Evolutionary conservation across 2,329 filamentous ascomycete species (phyloP).

Genomic region (Calonectria montana): DNA sequence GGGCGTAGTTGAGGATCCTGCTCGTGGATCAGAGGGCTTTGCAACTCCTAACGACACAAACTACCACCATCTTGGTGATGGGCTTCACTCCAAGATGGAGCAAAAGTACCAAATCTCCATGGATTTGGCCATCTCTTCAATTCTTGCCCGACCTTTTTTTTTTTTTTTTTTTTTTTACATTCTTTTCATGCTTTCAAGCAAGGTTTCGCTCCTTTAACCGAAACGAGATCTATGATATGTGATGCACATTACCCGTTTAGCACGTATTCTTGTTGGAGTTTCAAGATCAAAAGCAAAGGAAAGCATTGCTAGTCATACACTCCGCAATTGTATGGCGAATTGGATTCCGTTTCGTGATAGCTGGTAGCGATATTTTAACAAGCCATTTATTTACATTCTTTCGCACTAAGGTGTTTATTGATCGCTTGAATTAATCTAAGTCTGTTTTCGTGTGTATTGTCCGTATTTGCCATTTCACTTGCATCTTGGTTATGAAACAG

Average conservation of each 20-base stretch:
- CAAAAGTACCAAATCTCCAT: neutral
- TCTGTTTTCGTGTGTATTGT: neutral
- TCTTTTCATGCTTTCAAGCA: neutral
- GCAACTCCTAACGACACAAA: neutral
- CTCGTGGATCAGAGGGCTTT: neutral
- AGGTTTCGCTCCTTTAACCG: neutral
- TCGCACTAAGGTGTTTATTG: neutral
- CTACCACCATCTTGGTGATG: neutral
- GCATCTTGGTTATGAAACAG: conserved; percentile 52
- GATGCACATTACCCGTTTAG: neutral
- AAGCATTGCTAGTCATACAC: neutral
- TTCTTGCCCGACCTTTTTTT: neutral
- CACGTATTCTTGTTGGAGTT: neutral
- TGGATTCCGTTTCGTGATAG: neutral
- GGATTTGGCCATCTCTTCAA: neutral
- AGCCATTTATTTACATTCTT: neutral
- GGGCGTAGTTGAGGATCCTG: conserved; percentile 57
- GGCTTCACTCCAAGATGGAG: neutral
- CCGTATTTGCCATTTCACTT: neutral
- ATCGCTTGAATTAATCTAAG: neutral
- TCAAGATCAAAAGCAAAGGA: neutral
- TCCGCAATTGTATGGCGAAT: neutral
- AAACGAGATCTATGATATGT: too few relatives aligned
- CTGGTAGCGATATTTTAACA: neutral
- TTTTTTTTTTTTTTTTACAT: neutral